Conservation (phyloP, 257 asterid genomes). For the Solanum raphanifolium region DNA sequence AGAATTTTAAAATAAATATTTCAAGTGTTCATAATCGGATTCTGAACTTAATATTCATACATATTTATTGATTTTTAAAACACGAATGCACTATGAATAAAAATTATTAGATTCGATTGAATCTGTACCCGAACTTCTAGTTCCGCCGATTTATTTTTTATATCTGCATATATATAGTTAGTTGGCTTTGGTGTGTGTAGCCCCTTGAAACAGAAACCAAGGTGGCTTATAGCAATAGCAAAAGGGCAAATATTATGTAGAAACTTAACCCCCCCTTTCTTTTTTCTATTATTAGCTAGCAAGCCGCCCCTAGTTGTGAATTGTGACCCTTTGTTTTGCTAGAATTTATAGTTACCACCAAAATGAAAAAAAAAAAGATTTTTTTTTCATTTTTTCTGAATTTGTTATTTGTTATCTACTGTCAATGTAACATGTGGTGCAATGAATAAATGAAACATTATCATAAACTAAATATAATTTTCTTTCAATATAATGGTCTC, state of each 20-base stretch:
- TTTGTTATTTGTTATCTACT: not conserved
- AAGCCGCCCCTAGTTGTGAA: conserved; percentile 1
- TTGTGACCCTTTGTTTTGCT: not conserved
- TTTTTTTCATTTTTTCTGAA: not conserved
- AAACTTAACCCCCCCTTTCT: not conserved
- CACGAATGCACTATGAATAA: not conserved
- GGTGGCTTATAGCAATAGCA: not conserved
- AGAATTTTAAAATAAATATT: too few species aligned
- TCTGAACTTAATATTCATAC: not conserved
- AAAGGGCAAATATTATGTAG: not conserved
- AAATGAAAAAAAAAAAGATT: not conserved
- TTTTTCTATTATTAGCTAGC: not conserved
- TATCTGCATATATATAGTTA: not conserved
- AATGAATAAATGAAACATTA: not conserved
- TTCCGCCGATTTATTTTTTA: not conserved
- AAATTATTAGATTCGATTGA: too few species aligned
- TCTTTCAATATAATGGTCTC: not conserved
- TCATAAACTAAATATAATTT: not conserved
- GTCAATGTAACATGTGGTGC: not conserved
- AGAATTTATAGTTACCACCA: not conserved
- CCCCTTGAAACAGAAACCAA: not conserved
- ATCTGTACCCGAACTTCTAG: not conserved
- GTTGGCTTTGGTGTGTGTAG: not conserved
- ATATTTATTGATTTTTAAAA: too few species aligned
- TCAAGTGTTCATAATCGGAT: too few species aligned